These are phyloP conservation scores for Nymphaea thermarum DNA, from an alignment of 164 flowering plant species.

Conservation along the genomic window DNA sequence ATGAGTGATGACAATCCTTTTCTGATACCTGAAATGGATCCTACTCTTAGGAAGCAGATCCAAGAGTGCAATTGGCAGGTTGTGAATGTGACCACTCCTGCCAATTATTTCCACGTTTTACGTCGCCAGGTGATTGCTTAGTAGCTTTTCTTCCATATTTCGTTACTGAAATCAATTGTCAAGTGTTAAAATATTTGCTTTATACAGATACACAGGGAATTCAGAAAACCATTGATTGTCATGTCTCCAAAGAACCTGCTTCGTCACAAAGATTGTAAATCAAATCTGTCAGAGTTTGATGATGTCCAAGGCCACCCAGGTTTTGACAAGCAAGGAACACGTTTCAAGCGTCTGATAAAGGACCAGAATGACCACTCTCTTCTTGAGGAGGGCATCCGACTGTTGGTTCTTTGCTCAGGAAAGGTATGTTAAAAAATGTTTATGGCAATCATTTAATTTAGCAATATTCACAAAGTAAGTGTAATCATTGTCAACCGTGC, in stretches of 20 bases:
- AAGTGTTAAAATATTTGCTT: not conserved
- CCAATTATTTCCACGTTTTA: slow-evolving; percentile 90
- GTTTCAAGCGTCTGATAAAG: slow-evolving; percentile 49
- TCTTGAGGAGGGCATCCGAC: slow-evolving; percentile 84
- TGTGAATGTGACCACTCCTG: slow-evolving; percentile 95
- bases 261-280: slow-evolving; percentile 48
- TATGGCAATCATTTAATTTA: too few relatives aligned
- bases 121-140: slow-evolving; percentile 74
- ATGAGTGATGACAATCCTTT: slow-evolving; percentile 96
- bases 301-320: slow-evolving; percentile 94
- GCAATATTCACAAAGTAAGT: too few relatives aligned
- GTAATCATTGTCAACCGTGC: slow-evolving; percentile 5
- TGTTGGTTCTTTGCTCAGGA: slow-evolving; percentile 87
- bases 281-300: slow-evolving; percentile 37
- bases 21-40: slow-evolving; percentile 93
- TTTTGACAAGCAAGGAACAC: slow-evolving; percentile 95
- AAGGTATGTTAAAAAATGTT: slow-evolving; percentile 41
- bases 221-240: slow-evolving; percentile 86
- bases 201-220: slow-evolving; percentile 76
- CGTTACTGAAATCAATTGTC: not conserved
- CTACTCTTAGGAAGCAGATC: slow-evolving; percentile 80
- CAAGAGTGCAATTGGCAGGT: slow-evolving; percentile 97
- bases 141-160: not conserved
- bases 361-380: slow-evolving; percentile 70
- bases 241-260: slow-evolving; percentile 95